These are phyloP conservation scores for Rasamsonia emersonii DNA, from an alignment of 2,329 filamentous ascomycete species.

Conservation along the genomic window DNA sequence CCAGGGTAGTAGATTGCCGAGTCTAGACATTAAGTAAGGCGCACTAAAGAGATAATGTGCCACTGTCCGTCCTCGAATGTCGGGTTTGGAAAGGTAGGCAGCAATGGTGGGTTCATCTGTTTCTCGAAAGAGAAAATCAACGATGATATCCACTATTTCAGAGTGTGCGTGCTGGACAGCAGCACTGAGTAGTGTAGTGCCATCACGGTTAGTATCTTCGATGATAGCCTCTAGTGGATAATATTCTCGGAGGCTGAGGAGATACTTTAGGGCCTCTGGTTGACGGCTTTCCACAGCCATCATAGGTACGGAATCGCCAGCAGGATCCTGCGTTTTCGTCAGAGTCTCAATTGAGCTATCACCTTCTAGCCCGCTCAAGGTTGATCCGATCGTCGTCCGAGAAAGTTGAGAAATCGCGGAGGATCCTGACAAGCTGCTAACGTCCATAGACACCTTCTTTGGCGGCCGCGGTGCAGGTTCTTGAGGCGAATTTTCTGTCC, in stretches of 20 bases:
- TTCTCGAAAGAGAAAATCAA: slow-evolving; percentile 59
- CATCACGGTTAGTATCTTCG: slow-evolving; percentile 79
- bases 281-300: slow-evolving; percentile 72
- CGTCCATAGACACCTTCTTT: slow-evolving; percentile 85
- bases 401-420: slow-evolving; percentile 80
- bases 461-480: slow-evolving; percentile 43
- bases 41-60: slow-evolving; percentile 96
- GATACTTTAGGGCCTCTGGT: slow-evolving; percentile 64
- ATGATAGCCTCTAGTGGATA: slow-evolving; percentile 65
- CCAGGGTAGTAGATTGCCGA: slow-evolving; percentile 79
- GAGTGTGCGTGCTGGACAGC: slow-evolving; percentile 76
- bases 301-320: slow-evolving; percentile 80
- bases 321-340: slow-evolving; percentile 47
- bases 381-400: slow-evolving; percentile 63
- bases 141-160: slow-evolving; percentile 64
- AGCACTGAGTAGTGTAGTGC: slow-evolving; percentile 79
- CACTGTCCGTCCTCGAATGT: slow-evolving; percentile 76
- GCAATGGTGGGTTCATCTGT: slow-evolving; percentile 49
- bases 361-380: slow-evolving; percentile 65
- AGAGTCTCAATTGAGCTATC: slow-evolving; percentile 71
- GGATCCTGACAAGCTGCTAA: slow-evolving; percentile 75
- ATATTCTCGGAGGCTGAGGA: slow-evolving; percentile 67
- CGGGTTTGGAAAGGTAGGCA: slow-evolving; percentile 65
- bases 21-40: slow-evolving; percentile 65
- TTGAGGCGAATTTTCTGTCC: slow-evolving; percentile 37